phyloP scores from a whole-genome alignment of 805 yeast genomes.

The Blastobotrys chiropterorum region DNA sequence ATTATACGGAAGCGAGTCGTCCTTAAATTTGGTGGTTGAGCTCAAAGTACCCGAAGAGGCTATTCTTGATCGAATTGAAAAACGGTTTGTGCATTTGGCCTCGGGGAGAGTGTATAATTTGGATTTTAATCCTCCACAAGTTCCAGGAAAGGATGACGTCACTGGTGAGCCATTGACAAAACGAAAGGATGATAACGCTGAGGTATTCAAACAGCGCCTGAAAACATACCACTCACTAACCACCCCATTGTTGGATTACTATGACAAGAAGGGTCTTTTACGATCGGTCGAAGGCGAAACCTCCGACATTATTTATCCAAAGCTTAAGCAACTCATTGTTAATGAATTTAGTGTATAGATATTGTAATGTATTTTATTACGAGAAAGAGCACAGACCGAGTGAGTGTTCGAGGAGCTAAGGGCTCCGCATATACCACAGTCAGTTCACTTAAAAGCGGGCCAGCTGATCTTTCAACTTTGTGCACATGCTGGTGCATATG shows the following conservation, averaged over 20 bases:
- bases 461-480: too few species aligned
- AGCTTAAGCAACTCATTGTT: slow-evolving; percentile 36
- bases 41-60: slow-evolving; percentile 81
- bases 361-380: not conserved
- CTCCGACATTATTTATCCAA: slow-evolving; percentile 78
- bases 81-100: slow-evolving; percentile 75
- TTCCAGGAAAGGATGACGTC: slow-evolving; percentile 73
- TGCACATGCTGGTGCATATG: too few species aligned
- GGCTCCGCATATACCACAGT: too few species aligned
- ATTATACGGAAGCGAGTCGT: slow-evolving; percentile 31
- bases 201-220: slow-evolving; percentile 61
- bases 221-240: slow-evolving; percentile 54
- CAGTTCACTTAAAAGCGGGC: too few species aligned
- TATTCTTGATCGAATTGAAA: slow-evolving; percentile 73
- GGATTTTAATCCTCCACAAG: slow-evolving; percentile 84
- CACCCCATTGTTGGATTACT: slow-evolving; percentile 60
- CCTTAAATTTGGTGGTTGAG: slow-evolving; percentile 74
- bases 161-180: slow-evolving; percentile 83
- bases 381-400: too few species aligned
- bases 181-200: slow-evolving; percentile 78
- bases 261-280: slow-evolving; percentile 44
- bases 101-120: slow-evolving; percentile 85
- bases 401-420: too few species aligned
- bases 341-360: slow-evolving; percentile 1
- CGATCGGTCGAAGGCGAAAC: slow-evolving; percentile 65